A percentile compares a stretch with the other conserved stretches of the same genome.
These are phyloP conservation scores for Linaria vulgaris DNA, from an alignment of 257 asterid genomes.

Conservation along the genomic window DNA sequence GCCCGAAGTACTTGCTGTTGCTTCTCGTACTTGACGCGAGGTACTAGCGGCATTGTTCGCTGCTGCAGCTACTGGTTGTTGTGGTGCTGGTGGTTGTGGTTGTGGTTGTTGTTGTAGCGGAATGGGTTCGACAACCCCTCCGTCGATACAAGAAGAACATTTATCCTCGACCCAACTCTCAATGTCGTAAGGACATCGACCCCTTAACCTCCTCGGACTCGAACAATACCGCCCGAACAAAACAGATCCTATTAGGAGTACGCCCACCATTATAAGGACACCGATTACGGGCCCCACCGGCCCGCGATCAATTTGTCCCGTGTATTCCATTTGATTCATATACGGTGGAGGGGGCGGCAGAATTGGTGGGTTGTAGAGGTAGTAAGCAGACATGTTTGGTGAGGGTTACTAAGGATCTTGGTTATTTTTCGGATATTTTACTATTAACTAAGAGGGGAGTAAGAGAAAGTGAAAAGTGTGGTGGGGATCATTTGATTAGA, in stretches of 20 bases:
- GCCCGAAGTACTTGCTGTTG: too few relatives aligned
- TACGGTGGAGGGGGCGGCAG: too few relatives aligned
- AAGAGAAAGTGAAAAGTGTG: too few relatives aligned
- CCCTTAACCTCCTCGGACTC: slow-evolving; percentile 58
- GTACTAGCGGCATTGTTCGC: slow-evolving; percentile 35
- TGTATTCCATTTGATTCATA: too few relatives aligned
- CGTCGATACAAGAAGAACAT: slow-evolving; percentile 78
- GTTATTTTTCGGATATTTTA: too few relatives aligned
- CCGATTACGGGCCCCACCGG: slow-evolving; percentile 78
- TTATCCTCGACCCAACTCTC: slow-evolving; percentile 79
- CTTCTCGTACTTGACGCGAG: background rate
- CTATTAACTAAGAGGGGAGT: too few relatives aligned
- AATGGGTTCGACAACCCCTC: slow-evolving; percentile 41
- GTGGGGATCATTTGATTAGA: too few relatives aligned
- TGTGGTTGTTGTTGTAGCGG: slow-evolving; percentile 33
- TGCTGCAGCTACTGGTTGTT: slow-evolving; percentile 31
- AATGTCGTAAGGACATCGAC: slow-evolving; percentile 60
- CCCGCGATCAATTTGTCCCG: slow-evolving; percentile 40
- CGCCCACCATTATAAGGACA: slow-evolving; percentile 59
- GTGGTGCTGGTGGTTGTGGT: background rate
- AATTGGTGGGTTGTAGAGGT: too few relatives aligned
- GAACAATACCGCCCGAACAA: slow-evolving; percentile 82
- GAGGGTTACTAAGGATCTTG: too few relatives aligned
- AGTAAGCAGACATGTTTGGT: too few relatives aligned
- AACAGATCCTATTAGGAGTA: slow-evolving; percentile 64